Conservation (phyloP, 2,329 filamentous ascomycete species). For the Plenodomus lindquistii region DNA sequence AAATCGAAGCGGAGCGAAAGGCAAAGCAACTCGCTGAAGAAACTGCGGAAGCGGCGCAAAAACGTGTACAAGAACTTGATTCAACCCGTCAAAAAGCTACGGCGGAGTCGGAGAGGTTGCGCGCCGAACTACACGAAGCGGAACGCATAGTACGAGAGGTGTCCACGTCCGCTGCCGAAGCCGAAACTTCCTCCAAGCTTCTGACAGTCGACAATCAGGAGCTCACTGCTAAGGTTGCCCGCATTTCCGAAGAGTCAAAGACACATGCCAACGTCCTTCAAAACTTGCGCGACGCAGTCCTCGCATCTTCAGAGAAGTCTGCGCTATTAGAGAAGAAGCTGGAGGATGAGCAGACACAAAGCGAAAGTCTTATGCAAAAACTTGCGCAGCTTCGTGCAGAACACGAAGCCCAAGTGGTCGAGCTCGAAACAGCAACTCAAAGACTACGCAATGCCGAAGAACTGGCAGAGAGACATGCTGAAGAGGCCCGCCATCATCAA, state of each 20-base stretch:
- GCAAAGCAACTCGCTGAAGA: slow-evolving; percentile 87
- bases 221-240: slow-evolving; percentile 68
- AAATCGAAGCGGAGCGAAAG: slow-evolving; percentile 79
- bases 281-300: slow-evolving; percentile 75
- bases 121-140: slow-evolving; percentile 79
- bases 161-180: slow-evolving; percentile 75
- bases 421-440: slow-evolving; percentile 74
- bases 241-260: slow-evolving; percentile 67
- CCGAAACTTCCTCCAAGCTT: slow-evolving; percentile 72
- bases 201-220: slow-evolving; percentile 87
- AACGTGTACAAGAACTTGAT: slow-evolving; percentile 82
- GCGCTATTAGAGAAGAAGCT: slow-evolving; percentile 77
- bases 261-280: slow-evolving; percentile 73
- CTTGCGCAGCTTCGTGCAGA: slow-evolving; percentile 77
- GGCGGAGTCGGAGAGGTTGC: slow-evolving; percentile 81
- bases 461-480: slow-evolving; percentile 81
- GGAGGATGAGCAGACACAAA: slow-evolving; percentile 76
- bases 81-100: slow-evolving; percentile 80
- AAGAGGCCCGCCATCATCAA: slow-evolving; percentile 84
- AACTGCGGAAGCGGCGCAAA: slow-evolving; percentile 78
- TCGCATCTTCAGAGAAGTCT: slow-evolving; percentile 77
- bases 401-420: slow-evolving; percentile 76
- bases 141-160: slow-evolving; percentile 82
- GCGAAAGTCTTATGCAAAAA: slow-evolving; percentile 76
- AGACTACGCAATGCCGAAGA: slow-evolving; percentile 85